Evolutionary conservation across 495 filamentous ascomycete species (phyloP).

Genomic region (Aspergillus egyptiacus): DNA sequence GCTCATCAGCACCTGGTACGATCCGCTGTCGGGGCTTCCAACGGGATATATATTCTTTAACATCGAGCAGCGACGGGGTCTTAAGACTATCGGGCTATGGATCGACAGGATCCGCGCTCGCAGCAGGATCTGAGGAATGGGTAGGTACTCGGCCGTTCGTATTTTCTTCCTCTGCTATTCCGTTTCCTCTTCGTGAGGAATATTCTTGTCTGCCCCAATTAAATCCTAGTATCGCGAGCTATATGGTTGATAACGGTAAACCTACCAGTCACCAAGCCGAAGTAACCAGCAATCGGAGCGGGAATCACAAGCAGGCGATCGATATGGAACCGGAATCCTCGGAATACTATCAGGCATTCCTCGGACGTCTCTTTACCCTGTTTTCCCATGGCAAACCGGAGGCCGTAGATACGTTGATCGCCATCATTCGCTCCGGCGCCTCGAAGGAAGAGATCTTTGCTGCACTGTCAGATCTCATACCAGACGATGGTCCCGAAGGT

Average conservation of each 20-base stretch:
- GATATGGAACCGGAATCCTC: constrained; percentile 6
- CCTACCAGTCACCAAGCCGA: constrained; percentile 8
- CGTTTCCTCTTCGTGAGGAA: background rate
- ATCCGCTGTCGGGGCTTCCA: background rate
- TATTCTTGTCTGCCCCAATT: background rate
- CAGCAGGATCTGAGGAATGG: background rate
- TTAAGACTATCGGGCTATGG: background rate
- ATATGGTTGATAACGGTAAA: constrained; percentile 1
- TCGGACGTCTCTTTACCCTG: constrained; percentile 26
- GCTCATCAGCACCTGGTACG: background rate
- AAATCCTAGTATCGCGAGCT: background rate
- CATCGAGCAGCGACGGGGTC: background rate
- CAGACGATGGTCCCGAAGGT: background rate
- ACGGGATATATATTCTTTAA: background rate
- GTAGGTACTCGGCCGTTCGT: constrained; percentile 2
- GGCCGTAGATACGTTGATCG: constrained; percentile 22
- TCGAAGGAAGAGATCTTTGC: constrained; percentile 28
- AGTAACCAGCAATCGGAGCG: background rate
- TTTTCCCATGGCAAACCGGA: constrained; percentile 25
- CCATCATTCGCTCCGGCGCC: constrained; percentile 31
- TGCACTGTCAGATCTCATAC: constrained; percentile 15
- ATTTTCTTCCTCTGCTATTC: background rate
- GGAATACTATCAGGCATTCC: constrained; percentile 26
- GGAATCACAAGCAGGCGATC: background rate
- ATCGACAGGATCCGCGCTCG: background rate